Base-by-base conservation (phyloP, 305 asterid species). In the Ajuga reptans region DNA sequence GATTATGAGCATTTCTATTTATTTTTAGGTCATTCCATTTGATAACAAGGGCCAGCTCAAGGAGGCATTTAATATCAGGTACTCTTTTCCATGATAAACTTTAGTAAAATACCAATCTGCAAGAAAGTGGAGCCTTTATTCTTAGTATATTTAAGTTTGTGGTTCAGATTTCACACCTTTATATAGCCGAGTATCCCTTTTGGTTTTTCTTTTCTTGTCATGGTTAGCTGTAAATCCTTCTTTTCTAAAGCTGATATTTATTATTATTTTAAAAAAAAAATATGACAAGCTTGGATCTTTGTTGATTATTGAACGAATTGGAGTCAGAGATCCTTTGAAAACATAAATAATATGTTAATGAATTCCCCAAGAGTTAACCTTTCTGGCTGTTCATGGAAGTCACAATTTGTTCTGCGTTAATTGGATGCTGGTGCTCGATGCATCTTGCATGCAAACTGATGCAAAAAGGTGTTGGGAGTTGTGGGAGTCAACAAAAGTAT, bases 31-130 rank as follows among this genome's bases (percentile, higher is more conserved):
- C 63, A 91, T 91, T 75, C 97, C 97, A 72, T 86, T 91, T 77
- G 97, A 91, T 75, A 91, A 85, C 74, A 89, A 87, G 82, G 95
- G 97, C 63, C 97, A 85, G 78, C 91, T 91, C 59, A 91, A 89
- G 82, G 97, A 91, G 83, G 96, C 97, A 53, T 89, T 89, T 73
- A 91, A 91, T 83, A 89, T 81, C 54, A 81, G 85, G 85, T 81
- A 71, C 31, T 21, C 16, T 36, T 65, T 50, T 12, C 46, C 58
- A n/a, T 21, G 36, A 55, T 57, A 15, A 31, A 47, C 9, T 47
- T 45, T 41, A 34, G 53, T 53, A 18, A 72, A n/a, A 50, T 64
- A 58, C 27, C 16, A 51, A 33, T 64, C 36, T 31, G 47, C 18
- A 58, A 57, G 15, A 46, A 63, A 60, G 9, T 68, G 58, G 59